phyloP scores from a whole-genome alignment of 768 basidiomycete genomes.

The Lactarius akahatsu region DNA sequence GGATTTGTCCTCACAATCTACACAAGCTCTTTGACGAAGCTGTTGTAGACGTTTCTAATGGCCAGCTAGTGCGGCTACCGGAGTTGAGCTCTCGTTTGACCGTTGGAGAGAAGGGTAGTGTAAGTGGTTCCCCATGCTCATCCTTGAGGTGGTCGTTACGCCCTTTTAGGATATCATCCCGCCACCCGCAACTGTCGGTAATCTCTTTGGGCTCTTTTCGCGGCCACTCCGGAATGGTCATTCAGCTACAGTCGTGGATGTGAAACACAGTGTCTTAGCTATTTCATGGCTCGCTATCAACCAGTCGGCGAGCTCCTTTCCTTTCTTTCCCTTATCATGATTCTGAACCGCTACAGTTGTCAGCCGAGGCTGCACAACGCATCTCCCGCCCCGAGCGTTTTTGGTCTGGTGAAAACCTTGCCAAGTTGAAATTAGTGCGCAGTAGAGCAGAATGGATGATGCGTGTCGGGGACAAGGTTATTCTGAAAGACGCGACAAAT shows the following conservation, averaged over 20 bases:
- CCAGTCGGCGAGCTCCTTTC: slow-evolving; percentile 58
- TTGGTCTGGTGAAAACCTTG: slow-evolving; percentile 68
- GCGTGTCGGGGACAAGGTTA: slow-evolving; percentile 71
- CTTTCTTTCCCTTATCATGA: background rate
- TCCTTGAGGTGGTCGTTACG: slow-evolving; percentile 15
- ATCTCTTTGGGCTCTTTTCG: slow-evolving; percentile 47
- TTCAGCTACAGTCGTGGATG: slow-evolving; percentile 64
- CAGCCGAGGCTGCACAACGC: slow-evolving; percentile 50
- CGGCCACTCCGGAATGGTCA: slow-evolving; percentile 44
- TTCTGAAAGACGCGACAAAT: slow-evolving; percentile 49
- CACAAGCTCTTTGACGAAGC: slow-evolving; percentile 81
- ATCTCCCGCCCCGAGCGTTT: slow-evolving; percentile 69
- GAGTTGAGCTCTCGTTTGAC: slow-evolving; percentile 74
- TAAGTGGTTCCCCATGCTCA: slow-evolving; percentile 39
- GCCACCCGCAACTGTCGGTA: slow-evolving; percentile 46
- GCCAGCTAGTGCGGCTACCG: slow-evolving; percentile 66
- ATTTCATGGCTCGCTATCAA: slow-evolving; percentile 87
- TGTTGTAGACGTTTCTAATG: slow-evolving; percentile 63
- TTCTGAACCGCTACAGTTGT: slow-evolving; percentile 49
- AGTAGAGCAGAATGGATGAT: slow-evolving; percentile 60
- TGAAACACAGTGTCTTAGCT: slow-evolving; percentile 76
- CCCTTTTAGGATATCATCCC: slow-evolving; percentile 63
- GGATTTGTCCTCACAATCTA: slow-evolving; percentile 23
- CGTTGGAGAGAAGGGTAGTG: slow-evolving; percentile 75
- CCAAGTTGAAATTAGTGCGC: slow-evolving; percentile 61